Base-by-base conservation (phyloP, 768 basidiomycete genomes). In the Mrakia gelida region DNA sequence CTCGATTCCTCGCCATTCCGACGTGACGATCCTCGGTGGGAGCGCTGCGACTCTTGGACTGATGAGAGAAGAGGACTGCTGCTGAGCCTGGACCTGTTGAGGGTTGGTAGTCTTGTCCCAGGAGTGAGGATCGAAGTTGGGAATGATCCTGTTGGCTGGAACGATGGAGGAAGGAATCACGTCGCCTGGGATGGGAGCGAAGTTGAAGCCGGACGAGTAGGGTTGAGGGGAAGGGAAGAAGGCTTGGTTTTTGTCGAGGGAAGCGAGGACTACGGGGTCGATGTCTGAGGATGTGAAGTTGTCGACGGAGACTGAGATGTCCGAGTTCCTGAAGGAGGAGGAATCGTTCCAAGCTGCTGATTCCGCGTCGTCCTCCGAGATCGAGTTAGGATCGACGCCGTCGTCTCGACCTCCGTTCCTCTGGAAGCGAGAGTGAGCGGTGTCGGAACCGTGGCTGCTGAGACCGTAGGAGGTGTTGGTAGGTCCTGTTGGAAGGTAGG, bases 141-240 rank as follows among this genome's bases (percentile, higher is more conserved):
- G 38, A 18, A 70, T 38, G 41, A 70, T 70, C 41, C 23, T 41
- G 67, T 70, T 70, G 38, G 67, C 67, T 21, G 67, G 67, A 10
- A 70, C 67, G 34, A 43, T 10, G 7, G 23, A 26, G 67, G 67
- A 70, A 10, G 67, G 67, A 8, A 21, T 26, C 18, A 41, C 38
- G 67, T 70, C 67, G 10, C 67, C 67, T 9, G 67, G 67, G 38
- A 70, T 70, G 38, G 67, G 67, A n/a, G 67, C 41, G 34, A 70
- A 70, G 67, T 70, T 70, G 67, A 70, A 70, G 3, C 67, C 67
- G 34, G 34, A 26, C 21, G 67, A 70, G 67, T 70, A 70, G 21
- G 67, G 67, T 70, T 41, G 67, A 21, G 67, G 67, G 3, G 67
- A 34, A 43, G 67, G 67, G 34, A 41, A 41, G 67, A n/a, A 41